Base-by-base conservation (phyloP, 2,329 filamentous ascomycete genomes). In the Macroventuria anomochaeta region DNA sequence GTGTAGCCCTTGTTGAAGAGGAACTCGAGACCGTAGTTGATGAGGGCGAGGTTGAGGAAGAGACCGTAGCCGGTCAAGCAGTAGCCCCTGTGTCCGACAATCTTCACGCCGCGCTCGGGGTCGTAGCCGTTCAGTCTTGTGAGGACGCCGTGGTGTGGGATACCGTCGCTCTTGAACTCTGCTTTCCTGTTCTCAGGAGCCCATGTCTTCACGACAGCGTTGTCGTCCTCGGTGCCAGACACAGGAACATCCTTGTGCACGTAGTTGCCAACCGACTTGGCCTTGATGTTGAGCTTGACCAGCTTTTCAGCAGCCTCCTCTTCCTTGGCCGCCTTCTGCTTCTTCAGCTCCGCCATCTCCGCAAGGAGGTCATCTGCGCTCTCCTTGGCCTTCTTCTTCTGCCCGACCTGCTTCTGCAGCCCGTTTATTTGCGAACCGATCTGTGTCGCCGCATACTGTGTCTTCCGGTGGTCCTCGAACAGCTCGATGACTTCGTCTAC, bases 101-200 rank as follows among this genome's bases (percentile, higher is more conserved):
- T 85, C 81, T 97, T 97, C 61, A 72, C 68, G 28, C 69, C 71
- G 61, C 95, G 88, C 71, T 96, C 91, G 1, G 91, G 89, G 73
- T 97, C 95, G 72, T 96, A 97, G 47, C 93, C 93, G 65, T 95
- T 91, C 59, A 97, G 80, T 65, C 91, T 85, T 53, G 88, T 86
- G 55, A 97, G 85, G 48, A 99, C 92, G 74, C 97, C 93, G 76
- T 99, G 95, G 76, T 99, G 95, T 44, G 93, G 96, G 58, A 97
- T 88, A 58, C 81, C 84, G 53, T 89, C 83, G 66, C 86, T 85
- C 81, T 93, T 93, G 81, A 92, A 91, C 77, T 92, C 86, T 41
- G 90, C 85, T 18, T 79, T 83, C 53, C 88, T 83, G 46, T 87
- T 88, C 63, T 91, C 87, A 0, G 93, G 93, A 5, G 85, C 84